Evolutionary conservation across 352 stramenopile species (phyloP).

Genomic region (Pythium plurisporium): DNA sequence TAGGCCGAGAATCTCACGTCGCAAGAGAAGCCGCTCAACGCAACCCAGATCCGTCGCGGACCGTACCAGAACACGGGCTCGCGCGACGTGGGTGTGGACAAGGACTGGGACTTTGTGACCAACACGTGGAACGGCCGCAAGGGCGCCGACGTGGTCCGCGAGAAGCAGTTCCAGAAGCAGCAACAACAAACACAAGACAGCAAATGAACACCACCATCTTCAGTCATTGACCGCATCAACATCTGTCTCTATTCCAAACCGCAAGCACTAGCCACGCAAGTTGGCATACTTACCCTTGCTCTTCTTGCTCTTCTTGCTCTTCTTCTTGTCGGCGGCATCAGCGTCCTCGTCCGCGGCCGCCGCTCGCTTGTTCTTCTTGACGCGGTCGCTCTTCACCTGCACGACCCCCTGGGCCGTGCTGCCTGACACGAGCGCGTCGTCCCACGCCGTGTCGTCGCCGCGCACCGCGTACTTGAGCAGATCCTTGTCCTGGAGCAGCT

Average conservation of each 20-base stretch:
- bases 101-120: constrained; percentile 74
- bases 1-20: constrained; percentile 57
- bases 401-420: constrained; percentile 43
- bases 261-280: constrained; percentile 21
- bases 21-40: constrained; percentile 55
- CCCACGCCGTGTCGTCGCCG: constrained; percentile 93
- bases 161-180: constrained; percentile 20
- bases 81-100: constrained; percentile 70
- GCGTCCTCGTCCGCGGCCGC: constrained; percentile 28
- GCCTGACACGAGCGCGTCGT: constrained; percentile 44
- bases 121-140: constrained; percentile 60
- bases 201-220: not conserved
- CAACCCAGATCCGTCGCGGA: constrained; percentile 71
- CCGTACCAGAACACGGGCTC: constrained; percentile 81
- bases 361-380: constrained; percentile 64
- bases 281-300: constrained; percentile 65
- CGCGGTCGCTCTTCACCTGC: constrained; percentile 68
- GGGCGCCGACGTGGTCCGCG: constrained; percentile 22
- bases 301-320: constrained; percentile 58
- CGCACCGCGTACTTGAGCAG: constrained; percentile 96
- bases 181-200: not conserved
- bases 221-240: not conserved
- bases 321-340: constrained; percentile 43
- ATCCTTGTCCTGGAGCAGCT: constrained; percentile 79
- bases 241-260: not conserved